These are phyloP conservation scores for Malus hybrid DNA, from an alignment of 331 rosid species.

Conservation along the genomic window DNA sequence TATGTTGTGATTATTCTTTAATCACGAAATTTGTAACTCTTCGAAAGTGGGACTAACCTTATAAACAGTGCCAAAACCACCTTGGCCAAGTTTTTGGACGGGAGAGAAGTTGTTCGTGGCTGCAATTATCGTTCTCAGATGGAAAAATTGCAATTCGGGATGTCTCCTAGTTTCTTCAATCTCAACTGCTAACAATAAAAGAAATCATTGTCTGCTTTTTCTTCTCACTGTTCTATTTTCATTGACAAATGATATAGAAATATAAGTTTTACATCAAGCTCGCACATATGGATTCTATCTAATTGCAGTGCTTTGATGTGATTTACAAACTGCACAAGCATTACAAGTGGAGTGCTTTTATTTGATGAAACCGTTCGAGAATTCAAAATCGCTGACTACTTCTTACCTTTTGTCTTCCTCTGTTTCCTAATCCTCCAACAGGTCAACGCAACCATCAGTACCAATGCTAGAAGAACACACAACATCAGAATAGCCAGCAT, in stretches of 20 bases:
- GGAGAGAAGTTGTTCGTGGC: conserved; percentile 15
- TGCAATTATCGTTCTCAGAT: background rate
- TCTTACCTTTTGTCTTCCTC: conserved; percentile 9
- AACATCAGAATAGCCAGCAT: conserved; percentile 3
- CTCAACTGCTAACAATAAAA: background rate
- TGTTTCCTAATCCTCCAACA: conserved; percentile 4
- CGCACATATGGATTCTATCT: background rate
- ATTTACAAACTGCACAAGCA: background rate
- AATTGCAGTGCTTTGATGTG: background rate
- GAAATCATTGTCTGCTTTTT: background rate
- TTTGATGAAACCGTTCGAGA: background rate
- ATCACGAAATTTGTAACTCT: background rate
- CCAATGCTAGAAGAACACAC: background rate
- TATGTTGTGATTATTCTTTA: background rate
- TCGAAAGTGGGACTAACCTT: background rate
- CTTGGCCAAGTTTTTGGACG: conserved; percentile 17
- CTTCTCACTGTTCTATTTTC: background rate
- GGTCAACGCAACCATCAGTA: conserved; percentile 7
- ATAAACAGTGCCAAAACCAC: conserved; percentile 20
- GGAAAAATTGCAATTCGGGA: too few relatives aligned
- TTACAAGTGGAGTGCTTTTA: background rate
- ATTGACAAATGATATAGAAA: too few relatives aligned
- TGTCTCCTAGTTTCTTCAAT: too few relatives aligned
- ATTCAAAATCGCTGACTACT: background rate
- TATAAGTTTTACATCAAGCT: background rate